Evolutionary conservation across 305 asterid species (phyloP).

Genomic region (Rubia peregrina): DNA sequence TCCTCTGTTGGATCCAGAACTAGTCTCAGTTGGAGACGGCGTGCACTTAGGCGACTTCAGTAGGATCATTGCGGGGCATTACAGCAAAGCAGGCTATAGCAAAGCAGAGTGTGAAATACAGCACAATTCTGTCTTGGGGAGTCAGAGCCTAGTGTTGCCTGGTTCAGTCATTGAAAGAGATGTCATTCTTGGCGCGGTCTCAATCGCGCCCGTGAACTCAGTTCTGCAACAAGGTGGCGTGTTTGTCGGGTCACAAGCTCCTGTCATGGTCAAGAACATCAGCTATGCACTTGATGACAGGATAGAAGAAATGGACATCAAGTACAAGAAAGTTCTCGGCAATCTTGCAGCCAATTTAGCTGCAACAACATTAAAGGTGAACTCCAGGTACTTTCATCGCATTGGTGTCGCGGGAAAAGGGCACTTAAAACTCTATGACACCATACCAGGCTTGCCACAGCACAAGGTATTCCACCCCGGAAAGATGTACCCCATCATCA

Average conservation of each 20-base stretch:
- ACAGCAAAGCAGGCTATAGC: slow-evolving; percentile 32
- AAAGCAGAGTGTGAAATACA: slow-evolving; percentile 32
- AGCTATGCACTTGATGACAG: slow-evolving; percentile 41
- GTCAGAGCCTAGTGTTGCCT: slow-evolving; percentile 56
- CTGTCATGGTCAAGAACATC: slow-evolving; percentile 52
- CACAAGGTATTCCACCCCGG: slow-evolving; percentile 45
- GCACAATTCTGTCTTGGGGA: slow-evolving; percentile 50
- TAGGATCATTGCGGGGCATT: slow-evolving; percentile 36
- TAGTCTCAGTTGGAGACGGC: slow-evolving; percentile 37
- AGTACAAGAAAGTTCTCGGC: slow-evolving; percentile 47
- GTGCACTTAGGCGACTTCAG: slow-evolving; percentile 60
- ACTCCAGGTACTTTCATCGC: slow-evolving; percentile 50
- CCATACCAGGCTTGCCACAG: slow-evolving; percentile 37
- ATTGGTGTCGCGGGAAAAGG: slow-evolving; percentile 57
- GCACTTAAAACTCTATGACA: slow-evolving; percentile 29
- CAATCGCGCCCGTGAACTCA: slow-evolving; percentile 40
- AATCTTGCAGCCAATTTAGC: slow-evolving; percentile 54
- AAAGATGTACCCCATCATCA: slow-evolving; percentile 31
- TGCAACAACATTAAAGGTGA: slow-evolving; percentile 45
- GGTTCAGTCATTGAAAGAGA: slow-evolving; percentile 49
- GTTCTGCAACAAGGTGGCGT: slow-evolving; percentile 47
- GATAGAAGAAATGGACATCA: slow-evolving; percentile 58
- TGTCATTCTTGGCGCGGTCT: slow-evolving; percentile 65
- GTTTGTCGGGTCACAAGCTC: slow-evolving; percentile 45
- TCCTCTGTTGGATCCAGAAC: slow-evolving; percentile 40